phyloP scores from a whole-genome alignment of 352 stramenopile genomes.

The Phytophthora ramorum region DNA sequence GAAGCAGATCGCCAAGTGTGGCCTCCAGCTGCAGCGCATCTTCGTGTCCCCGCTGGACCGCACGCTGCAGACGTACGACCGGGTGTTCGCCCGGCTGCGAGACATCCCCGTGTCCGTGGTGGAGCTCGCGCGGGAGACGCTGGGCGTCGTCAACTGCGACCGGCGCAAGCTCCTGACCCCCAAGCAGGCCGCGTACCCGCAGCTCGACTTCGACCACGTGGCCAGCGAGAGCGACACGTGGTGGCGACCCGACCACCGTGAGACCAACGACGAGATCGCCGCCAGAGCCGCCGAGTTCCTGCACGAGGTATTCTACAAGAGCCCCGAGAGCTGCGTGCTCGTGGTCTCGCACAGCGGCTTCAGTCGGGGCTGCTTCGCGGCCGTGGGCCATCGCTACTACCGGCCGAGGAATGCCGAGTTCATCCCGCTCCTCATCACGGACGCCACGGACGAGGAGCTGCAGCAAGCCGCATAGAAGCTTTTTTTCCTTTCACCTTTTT shows the following conservation, averaged over 20 bases:
- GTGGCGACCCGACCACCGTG: constrained; percentile 62
- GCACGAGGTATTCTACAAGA: constrained; percentile 48
- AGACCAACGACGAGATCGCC: constrained; percentile 70
- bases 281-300: constrained; percentile 57
- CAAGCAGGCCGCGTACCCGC: constrained; percentile 49
- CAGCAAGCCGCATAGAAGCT: constrained; percentile 10
- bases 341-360: constrained; percentile 79
- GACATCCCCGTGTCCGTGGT: constrained; percentile 56
- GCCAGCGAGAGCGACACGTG: constrained; percentile 57
- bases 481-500: constrained; percentile 3
- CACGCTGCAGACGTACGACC: constrained; percentile 67
- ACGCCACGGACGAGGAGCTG: constrained; percentile 37
- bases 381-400: constrained; percentile 71
- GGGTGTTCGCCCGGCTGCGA: constrained; percentile 37
- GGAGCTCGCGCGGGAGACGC: constrained; percentile 67
- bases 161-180: constrained; percentile 48
- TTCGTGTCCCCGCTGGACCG: constrained; percentile 75
- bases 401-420: constrained; percentile 73
- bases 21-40: constrained; percentile 59
- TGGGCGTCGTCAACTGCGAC: constrained; percentile 73
- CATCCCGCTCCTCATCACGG: constrained; percentile 64
- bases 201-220: constrained; percentile 61
- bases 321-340: constrained; percentile 44
- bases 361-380: constrained; percentile 62
- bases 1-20: constrained; percentile 49